A percentile compares a stretch with the other conserved stretches of the same genome.
These are phyloP conservation scores for Persicaria maculosa DNA, from an alignment of 148 eudicot genomes.

Conservation along the genomic window DNA sequence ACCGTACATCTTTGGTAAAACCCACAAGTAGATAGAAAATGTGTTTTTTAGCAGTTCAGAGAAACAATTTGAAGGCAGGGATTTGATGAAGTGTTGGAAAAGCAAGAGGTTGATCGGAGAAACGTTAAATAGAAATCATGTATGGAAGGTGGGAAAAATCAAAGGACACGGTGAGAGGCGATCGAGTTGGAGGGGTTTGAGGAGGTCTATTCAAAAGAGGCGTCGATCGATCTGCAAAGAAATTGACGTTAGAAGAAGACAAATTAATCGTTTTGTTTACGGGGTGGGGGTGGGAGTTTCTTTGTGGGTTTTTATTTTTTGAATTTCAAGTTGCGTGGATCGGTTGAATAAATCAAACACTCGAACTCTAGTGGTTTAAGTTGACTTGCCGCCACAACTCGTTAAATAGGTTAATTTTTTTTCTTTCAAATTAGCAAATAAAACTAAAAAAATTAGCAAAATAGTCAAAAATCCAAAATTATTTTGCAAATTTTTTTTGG, in stretches of 20 bases:
- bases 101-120: neutral
- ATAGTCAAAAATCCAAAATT: too few species aligned
- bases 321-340: neutral
- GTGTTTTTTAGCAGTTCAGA: too few species aligned
- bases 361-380: neutral
- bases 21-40: too few species aligned
- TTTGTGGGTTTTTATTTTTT: too few species aligned
- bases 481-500: too few species aligned
- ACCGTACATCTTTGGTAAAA: constrained; percentile 32
- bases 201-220: neutral
- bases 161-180: neutral
- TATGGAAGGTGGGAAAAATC: neutral
- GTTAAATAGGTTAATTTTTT: too few species aligned
- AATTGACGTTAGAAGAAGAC: neutral
- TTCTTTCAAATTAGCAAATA: too few species aligned
- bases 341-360: neutral
- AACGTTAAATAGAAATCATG: too few species aligned
- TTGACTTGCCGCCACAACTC: too few species aligned
- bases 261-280: too few species aligned
- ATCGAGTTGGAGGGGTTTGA: neutral
- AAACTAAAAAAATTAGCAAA: too few species aligned
- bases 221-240: neutral
- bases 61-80: neutral
- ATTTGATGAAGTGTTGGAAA: neutral
- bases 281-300: too few species aligned